Evolutionary conservation across 257 asterid genomes (phyloP), one percentile per base, ranked within the genome.

Genomic region (Solanum lignicaule): DNA sequence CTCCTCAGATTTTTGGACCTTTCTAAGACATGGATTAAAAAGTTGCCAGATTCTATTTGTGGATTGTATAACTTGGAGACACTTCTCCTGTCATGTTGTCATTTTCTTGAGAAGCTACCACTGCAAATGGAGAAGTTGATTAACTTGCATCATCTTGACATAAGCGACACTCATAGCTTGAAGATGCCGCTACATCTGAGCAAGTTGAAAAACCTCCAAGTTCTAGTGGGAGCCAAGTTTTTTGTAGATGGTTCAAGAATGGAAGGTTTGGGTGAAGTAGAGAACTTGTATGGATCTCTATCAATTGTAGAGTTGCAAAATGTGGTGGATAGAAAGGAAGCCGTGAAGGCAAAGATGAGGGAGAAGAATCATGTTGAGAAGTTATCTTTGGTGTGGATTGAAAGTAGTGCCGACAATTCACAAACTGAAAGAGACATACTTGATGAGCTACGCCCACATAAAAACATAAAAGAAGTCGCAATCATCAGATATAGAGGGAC

Each of bases 161-260:
- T 18, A 16, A 52, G 9, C 23, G 0, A 18, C 62, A 52, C 62
- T 16, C 0, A 0, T 52, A 0, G 0, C 23, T 52, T 52, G n/a
- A 52, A 16, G 62, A 18, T 16, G 52, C 81, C 36, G 20, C 43
- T 9, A 21, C 88, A 87, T 12, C 46, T 8, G 13, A 29, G 79
- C 32, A 39, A 58, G 69, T 66, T 87, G 27, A 78, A 87, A 58
- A 52, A 5, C 71, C 68, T 87, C 18, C 86, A 38, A 25, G 58
- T 58, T 13, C 2, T 87, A 36, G 2, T 75, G 55, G 83, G 83
- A 46, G 83, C n/a, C 13, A 2, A 4, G 27, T 62, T 78, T 73
- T 0, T 87, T 5, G 1, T 18, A 1, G 18, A 32, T 66, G 23
- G 25, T n/a, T 18, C 1, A 0, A 15, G 20, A 16, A 32, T 72